phyloP scores from a whole-genome alignment of 495 filamentous ascomycete genomes.

The Oidiodendron maius region DNA sequence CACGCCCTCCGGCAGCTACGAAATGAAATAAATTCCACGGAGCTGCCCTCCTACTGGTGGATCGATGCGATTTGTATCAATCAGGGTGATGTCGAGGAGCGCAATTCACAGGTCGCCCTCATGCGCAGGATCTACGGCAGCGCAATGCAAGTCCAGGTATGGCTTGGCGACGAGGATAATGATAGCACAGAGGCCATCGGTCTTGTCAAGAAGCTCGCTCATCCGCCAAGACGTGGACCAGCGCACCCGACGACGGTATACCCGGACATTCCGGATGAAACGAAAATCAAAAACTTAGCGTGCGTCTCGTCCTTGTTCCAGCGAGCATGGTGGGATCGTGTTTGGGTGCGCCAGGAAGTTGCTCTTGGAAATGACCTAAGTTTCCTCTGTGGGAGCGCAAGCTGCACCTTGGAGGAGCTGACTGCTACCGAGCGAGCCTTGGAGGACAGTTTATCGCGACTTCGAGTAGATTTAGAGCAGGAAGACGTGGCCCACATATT shows the following conservation, averaged over 20 bases:
- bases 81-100: not conserved
- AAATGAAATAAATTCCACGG: no score
- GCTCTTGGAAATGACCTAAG: not conserved
- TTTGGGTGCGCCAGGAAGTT: conserved; percentile 2
- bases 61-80: conserved; percentile 2
- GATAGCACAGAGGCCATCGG: not conserved
- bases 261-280: not conserved
- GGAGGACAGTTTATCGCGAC: not conserved
- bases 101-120: not conserved
- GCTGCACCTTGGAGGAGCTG: not conserved
- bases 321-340: not conserved
- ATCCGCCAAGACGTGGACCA: not conserved
- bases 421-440: not conserved
- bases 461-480: not conserved
- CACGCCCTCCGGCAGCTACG: no score
- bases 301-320: no score
- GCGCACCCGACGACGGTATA: not conserved
- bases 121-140: conserved; percentile 1
- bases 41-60: no score
- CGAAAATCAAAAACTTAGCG: not conserved
- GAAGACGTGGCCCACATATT: not conserved
- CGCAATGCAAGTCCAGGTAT: not conserved
- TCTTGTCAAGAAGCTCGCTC: not conserved
- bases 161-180: conserved; percentile 4
- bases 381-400: not conserved